These are phyloP conservation scores for Pseudozyma thailandica DNA, from an alignment of 1,284 basidiomycete genomes.

Conservation along the genomic window DNA sequence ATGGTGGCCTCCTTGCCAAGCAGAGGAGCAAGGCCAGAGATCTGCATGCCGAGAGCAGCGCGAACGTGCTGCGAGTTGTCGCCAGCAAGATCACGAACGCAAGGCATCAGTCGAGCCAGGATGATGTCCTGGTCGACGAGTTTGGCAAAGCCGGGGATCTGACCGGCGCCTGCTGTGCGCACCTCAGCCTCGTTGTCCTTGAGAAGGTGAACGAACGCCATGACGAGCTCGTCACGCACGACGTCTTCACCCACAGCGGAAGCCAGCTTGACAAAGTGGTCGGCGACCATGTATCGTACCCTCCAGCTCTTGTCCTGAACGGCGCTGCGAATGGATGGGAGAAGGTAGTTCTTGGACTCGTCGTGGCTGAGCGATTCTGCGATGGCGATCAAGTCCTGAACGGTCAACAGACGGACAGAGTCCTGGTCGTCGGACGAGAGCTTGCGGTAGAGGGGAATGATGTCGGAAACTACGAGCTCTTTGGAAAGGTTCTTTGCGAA, in stretches of 20 bases:
- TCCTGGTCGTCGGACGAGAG: slow-evolving; percentile 97
- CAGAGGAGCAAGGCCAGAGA: slow-evolving; percentile 95
- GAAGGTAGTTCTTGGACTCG: slow-evolving; percentile 89
- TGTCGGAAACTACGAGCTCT: slow-evolving; percentile 76
- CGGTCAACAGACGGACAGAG: slow-evolving; percentile 93
- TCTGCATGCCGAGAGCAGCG: slow-evolving; percentile 94
- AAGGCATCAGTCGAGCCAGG: slow-evolving; percentile 91
- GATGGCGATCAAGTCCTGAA: slow-evolving; percentile 94
- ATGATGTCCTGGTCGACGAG: slow-evolving; percentile 94
- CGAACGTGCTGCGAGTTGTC: slow-evolving; percentile 97
- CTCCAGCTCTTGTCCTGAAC: slow-evolving; percentile 98
- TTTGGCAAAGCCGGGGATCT: slow-evolving; percentile 97
- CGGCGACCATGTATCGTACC: slow-evolving; percentile 98
- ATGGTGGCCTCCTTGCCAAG: slow-evolving; percentile 94
- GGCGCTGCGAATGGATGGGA: slow-evolving; percentile 81
- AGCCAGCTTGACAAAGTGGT: slow-evolving; percentile 94
- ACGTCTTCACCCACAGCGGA: slow-evolving; percentile 90
- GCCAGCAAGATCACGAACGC: slow-evolving; percentile 91
- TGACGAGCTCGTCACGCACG: slow-evolving; percentile 91
- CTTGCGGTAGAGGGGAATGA: slow-evolving; percentile 91
- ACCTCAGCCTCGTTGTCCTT: slow-evolving; percentile 99
- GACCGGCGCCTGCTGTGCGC: slow-evolving; percentile 91
- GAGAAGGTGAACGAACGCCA: slow-evolving; percentile 90
- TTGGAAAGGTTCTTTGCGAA: slow-evolving; percentile 67
- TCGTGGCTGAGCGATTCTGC: slow-evolving; percentile 83